Conservation (phyloP, 2,329 filamentous ascomycete genomes). For the Colletotrichum chlorophyti region DNA sequence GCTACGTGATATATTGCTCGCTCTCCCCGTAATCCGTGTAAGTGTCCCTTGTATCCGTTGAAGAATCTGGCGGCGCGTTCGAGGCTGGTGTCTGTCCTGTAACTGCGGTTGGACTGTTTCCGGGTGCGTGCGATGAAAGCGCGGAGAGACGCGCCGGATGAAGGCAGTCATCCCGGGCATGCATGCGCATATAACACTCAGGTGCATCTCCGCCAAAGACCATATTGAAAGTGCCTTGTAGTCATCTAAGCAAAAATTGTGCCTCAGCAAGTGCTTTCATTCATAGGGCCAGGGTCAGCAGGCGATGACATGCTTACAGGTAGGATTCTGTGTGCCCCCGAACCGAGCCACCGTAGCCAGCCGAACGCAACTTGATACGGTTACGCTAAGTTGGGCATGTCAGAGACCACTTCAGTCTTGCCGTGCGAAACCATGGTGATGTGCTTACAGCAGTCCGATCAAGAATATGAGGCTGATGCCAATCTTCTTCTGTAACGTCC, state of each 20-base stretch:
- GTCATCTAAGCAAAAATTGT: not conserved
- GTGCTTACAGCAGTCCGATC: conserved; percentile 3
- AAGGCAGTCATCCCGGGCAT: conserved; percentile 21
- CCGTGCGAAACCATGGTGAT: no score
- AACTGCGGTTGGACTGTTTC: not conserved
- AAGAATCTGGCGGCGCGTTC: not conserved
- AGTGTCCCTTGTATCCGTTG: not conserved
- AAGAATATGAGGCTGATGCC: conserved; percentile 18
- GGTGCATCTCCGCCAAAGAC: conserved; percentile 18
- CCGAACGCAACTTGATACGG: conserved; percentile 6
- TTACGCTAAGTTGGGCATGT: conserved; percentile 2
- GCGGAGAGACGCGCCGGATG: conserved; percentile 3
- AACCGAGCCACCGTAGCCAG: conserved; percentile 4
- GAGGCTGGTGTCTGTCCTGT: not conserved
- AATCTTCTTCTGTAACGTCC: conserved; percentile 7
- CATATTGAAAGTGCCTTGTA: conserved; percentile 8
- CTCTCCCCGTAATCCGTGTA: not conserved
- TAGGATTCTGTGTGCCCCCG: conserved; percentile 4
- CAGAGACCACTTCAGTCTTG: not conserved
- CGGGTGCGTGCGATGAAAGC: not conserved
- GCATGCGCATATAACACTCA: conserved; percentile 24
- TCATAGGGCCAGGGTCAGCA: not conserved
- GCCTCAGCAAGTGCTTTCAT: not conserved
- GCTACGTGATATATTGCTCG: not conserved
- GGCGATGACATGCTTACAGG: no score